Evolutionary conservation across 179 eudicot species (phyloP).

Genomic region (Amaranthus tricolor): DNA sequence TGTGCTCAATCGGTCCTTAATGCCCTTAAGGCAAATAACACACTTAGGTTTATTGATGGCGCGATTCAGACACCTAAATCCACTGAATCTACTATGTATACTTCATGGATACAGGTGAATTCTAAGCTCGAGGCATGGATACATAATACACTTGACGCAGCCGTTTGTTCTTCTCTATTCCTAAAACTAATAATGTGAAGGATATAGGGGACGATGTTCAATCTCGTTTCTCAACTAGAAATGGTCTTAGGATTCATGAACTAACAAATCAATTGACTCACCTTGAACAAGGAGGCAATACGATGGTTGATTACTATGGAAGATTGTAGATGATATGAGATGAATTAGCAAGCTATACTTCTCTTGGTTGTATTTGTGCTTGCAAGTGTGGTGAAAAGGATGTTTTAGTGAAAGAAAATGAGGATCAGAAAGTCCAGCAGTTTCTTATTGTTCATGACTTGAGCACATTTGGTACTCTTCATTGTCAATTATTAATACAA

Average conservation of each 20-base stretch:
- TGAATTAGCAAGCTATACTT: neutral
- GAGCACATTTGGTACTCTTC: neutral
- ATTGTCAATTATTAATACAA: neutral
- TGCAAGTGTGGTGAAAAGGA: slow-evolving; percentile 7
- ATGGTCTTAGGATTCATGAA: neutral
- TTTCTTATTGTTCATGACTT: neutral
- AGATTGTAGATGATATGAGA: neutral
- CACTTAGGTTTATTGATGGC: slow-evolving; percentile 4
- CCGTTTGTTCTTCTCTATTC: neutral
- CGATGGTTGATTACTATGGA: neutral
- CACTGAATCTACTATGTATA: neutral
- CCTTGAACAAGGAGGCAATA: slow-evolving; percentile 8
- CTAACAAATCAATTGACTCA: neutral
- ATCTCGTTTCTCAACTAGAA: neutral
- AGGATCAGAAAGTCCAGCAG: neutral
- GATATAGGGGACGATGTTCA: slow-evolving; percentile 1
- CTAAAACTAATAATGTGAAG: neutral
- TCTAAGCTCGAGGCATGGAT: neutral
- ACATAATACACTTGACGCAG: neutral
- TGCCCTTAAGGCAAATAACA: neutral
- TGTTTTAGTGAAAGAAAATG: neutral
- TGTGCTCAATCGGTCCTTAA: neutral
- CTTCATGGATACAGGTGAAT: neutral
- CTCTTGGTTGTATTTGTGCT: neutral
- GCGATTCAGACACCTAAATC: neutral